Evolutionary conservation across 805 yeast genomes (phyloP), one percentile per base, ranked within the genome.

Genomic region (Myxozyma lipomycoides): DNA sequence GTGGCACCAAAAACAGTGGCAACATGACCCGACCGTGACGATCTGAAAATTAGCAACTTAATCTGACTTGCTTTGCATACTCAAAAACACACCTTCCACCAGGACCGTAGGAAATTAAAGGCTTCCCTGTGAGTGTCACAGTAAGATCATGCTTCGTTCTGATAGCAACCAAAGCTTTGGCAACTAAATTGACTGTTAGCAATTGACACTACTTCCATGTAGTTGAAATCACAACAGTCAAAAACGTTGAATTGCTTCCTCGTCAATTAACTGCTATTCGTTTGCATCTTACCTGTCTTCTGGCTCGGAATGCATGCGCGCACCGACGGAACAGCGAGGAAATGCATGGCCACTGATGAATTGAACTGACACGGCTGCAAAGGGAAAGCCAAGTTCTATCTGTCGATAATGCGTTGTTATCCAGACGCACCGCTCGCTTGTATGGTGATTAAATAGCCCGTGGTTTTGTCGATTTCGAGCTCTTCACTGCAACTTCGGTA

Each of bases 1-100:
- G 82, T 72, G 34, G 83, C 86, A 7, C 95, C 95, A 64, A 87
- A 87, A 2, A 87, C 93, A 1, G 95, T 85, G 21, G 90, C 95
- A 2, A 90, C 85, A 70, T 81, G 85, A 2, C 95, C 95, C 6
- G 91, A 82, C 72, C 95, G 78, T 25, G 95, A 85, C 3, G 91
- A 83, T 51, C 56, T 52, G 22, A 25, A 7, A 21, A 40, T 34
- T 22, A 17, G 12, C 37, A 12, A 7, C 7, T 9, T 9, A 17
- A 40, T 10, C 35, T 40, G 41, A 7, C 10, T 17, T 7, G 12
- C 12, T 28, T 12, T 28, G 38, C 38, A 7, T 7, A 34, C 12
- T 15, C 30, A 40, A 40, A n/a, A 21, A n/a, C 43, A 7, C 17
- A 52, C 58, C 75, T 66, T 26, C 95, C 95, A 42, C 95, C 93